Evolutionary conservation across 1,284 basidiomycete species (phyloP).

Genomic region (Macrocybe sp.): DNA sequence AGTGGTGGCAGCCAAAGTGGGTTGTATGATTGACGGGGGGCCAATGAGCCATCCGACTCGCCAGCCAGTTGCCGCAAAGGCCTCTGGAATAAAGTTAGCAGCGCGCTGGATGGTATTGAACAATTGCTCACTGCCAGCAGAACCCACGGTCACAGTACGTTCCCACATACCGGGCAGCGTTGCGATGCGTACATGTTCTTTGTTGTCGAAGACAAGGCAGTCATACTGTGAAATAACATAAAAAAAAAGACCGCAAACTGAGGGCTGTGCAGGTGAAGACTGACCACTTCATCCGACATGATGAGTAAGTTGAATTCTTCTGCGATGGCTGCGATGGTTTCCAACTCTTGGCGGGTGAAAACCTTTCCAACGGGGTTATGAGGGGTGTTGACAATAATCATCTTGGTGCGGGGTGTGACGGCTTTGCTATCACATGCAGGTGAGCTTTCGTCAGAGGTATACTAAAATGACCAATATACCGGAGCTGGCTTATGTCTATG

Average conservation of each 20-base stretch:
- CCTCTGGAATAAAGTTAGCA: conserved; percentile 46
- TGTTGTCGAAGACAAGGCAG: conserved; percentile 84
- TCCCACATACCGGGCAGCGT: conserved; percentile 98
- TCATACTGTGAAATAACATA: conserved; percentile 66
- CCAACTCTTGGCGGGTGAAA: conserved; percentile 80
- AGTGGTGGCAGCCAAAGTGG: conserved; percentile 86
- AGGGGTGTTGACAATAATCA: conserved; percentile 92
- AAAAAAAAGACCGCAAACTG: neutral
- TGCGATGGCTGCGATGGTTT: conserved; percentile 80
- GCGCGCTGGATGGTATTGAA: neutral
- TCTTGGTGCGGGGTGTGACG: conserved; percentile 84
- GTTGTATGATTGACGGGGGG: conserved; percentile 76
- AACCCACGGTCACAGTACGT: conserved; percentile 50
- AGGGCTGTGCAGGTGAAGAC: conserved; percentile 21
- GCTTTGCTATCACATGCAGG: conserved; percentile 47
- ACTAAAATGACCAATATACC: conserved; percentile 35
- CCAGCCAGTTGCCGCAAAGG: conserved; percentile 99
- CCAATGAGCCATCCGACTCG: conserved; percentile 96
- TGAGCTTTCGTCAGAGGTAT: neutral
- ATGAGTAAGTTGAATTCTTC: conserved; percentile 92
- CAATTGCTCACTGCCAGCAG: conserved; percentile 41
- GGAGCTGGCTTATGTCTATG: conserved; percentile 82
- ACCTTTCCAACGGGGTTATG: conserved; percentile 98
- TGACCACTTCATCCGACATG: conserved; percentile 93
- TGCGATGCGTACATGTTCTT: conserved; percentile 90